phyloP scores from a whole-genome alignment of 2,329 filamentous ascomycete genomes.

The Dothidotthia symphoricarpi region DNA sequence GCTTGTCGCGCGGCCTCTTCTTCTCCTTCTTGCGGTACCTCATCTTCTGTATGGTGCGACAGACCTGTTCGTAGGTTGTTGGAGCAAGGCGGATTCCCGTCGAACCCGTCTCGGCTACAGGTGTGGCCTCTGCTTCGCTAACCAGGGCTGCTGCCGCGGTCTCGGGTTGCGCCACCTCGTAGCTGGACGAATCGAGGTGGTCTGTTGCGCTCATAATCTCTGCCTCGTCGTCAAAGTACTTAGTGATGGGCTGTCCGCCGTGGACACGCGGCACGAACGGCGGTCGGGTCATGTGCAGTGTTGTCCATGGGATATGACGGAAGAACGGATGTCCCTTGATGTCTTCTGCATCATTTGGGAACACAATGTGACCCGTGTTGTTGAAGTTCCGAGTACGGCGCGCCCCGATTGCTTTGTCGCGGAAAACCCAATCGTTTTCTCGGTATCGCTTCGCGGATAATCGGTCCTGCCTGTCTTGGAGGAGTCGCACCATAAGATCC shows the following conservation, averaged over 20 bases:
- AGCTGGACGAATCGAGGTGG: conserved; percentile 39
- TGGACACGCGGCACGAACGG: conserved; percentile 76
- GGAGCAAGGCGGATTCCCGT: not conserved
- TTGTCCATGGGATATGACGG: conserved; percentile 72
- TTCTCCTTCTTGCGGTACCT: conserved; percentile 63
- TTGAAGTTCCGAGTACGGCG: conserved; percentile 29
- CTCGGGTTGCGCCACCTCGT: conserved; percentile 15
- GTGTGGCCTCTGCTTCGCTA: conserved; percentile 1
- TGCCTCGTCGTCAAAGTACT: conserved; percentile 86
- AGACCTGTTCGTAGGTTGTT: conserved; percentile 4
- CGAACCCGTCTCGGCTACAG: not conserved
- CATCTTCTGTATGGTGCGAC: conserved; percentile 9
- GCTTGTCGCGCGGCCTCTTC: conserved; percentile 78
- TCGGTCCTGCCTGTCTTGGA: conserved; percentile 72
- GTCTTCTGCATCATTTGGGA: conserved; percentile 78
- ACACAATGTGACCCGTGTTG: conserved; percentile 64
- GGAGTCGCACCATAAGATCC: conserved; percentile 70
- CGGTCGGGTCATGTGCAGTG: conserved; percentile 66
- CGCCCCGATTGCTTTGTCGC: conserved; percentile 24
- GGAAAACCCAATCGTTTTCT: conserved; percentile 56
- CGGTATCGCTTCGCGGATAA: conserved; percentile 75
- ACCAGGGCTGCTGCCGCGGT: conserved; percentile 1
- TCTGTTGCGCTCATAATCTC: conserved; percentile 53
- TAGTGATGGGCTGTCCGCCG: conserved; percentile 57
- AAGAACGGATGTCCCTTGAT: conserved; percentile 92